Base-by-base conservation (phyloP, 2,329 filamentous ascomycete genomes). In the Penicillium brasilianum region DNA sequence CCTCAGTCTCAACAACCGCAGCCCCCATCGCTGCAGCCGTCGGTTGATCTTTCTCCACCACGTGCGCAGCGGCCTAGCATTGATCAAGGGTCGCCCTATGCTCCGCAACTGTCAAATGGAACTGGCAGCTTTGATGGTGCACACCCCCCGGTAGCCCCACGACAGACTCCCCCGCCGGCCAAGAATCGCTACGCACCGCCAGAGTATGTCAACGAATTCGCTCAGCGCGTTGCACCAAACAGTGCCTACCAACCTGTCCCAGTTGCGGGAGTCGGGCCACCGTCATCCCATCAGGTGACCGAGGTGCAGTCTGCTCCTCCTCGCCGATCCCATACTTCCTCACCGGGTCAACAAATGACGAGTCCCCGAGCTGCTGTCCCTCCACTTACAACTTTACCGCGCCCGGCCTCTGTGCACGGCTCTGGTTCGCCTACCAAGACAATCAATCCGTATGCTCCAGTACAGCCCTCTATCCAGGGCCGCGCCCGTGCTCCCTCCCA, bases 311-410 rank as follows among this genome's bases (percentile, higher is more conserved):
- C 75, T 32, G 73, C 73, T 7, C 78, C 81, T 50, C 81, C 80
- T 22, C 76, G 73, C 55, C 78, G 85, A 52, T 84, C 86, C 36
- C 81, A 83, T 62, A 87, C 86, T 4, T 85, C 87, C 61, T 88
- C 86, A 48, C 87, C 87, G 20, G 80, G 84, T n/a, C 79, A 81
- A 57, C 80, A 81, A 36, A 80, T 83, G 71, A 81, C 82, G 60
- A 78, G 79, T 16, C 80, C 83, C 10, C 76, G 76, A 50, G 74
- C 82, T 22, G 75, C 76, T 43, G 73, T 77, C 39, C 74, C 76
- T n/a, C 69, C 72, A 13, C 72, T 79, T 18, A 81, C 85, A 58
- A 76, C 79, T 22, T 76, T 81, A 49, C 81, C 80, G 57, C 80
- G 85, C 2, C 84, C 85, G 22, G 83, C 84, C 56, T 87, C 87